Evolutionary conservation across 2,329 filamentous ascomycete species (phyloP), one percentile per base, ranked within the genome.

Genomic region (Chaetomium globosum): DNA sequence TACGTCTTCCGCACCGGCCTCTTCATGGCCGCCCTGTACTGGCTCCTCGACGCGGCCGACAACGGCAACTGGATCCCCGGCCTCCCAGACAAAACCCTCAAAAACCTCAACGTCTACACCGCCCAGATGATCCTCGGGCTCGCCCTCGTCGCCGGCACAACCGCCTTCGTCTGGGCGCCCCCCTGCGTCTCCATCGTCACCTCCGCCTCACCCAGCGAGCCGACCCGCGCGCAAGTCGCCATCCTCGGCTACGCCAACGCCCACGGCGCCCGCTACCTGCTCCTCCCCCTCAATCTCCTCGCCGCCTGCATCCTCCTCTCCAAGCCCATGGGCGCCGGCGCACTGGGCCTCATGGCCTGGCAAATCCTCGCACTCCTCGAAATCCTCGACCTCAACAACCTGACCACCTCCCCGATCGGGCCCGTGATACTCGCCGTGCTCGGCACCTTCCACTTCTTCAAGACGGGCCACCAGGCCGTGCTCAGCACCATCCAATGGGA

Each of bases 401-500:
- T 89, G 48, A 86, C 88, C 19, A 81, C 85, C 57, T 88, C 87
- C 53, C 83, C 92, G 7, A 90, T 98, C 71, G 94, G 93, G 0
- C 93, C 95, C 23, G 81, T 95, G 48, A 83, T 96, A 68, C 85
- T 98, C 30, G 94, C 88, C 12, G 80, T 98, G n/a, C 86, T 99
- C 0, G 95, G 93, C 66, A 92, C 90, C 73, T 96, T 94, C 78
- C 89, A 97, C 80, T 99, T 89, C 81, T 99, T 99, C 86, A 97
- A 96, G 75, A 99, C 95, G 0, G 95, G 95, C 67, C 95, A 99
- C 77, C 94, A 98, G 78, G 94, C 94, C 13, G 90, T 88, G 0
- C 84, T 97, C 28, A 85, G 89, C 71, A 91, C 88, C 70, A 94
- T 99, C 74, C 95, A 99, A 75, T 99, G 95, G 95, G 95, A 99